phyloP scores from a whole-genome alignment of 2,329 filamentous ascomycete genomes.

The Apiospora rasikravindrae region DNA sequence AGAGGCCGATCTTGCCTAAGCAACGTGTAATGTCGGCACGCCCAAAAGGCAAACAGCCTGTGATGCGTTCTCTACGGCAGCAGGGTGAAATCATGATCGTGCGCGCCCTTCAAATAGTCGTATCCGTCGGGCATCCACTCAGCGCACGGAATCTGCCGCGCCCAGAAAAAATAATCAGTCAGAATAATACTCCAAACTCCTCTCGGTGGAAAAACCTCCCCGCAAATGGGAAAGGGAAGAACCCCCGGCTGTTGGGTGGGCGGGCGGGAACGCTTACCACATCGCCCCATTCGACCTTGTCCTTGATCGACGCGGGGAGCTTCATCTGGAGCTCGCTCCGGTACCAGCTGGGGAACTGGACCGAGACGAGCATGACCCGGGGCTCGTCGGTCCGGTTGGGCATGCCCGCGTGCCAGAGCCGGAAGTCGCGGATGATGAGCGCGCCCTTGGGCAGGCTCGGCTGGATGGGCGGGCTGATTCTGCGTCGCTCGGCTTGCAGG shows the following conservation, averaged over 20 bases:
- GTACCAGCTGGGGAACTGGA: slow-evolving; percentile 46
- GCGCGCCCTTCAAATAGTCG: slow-evolving; percentile 43
- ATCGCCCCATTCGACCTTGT: slow-evolving; percentile 41
- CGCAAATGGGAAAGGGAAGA: not conserved
- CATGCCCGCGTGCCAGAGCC: slow-evolving; percentile 56
- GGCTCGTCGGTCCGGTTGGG: slow-evolving; percentile 49
- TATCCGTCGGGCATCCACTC: slow-evolving; percentile 44
- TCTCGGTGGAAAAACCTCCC: not conserved
- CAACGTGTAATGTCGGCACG: too few relatives aligned
- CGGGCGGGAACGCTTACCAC: slow-evolving; percentile 28
- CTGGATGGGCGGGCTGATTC: slow-evolving; percentile 43
- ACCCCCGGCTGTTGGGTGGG: not conserved
- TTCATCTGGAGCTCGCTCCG: slow-evolving; percentile 39
- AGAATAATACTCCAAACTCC: not conserved
- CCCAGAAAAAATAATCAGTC: not conserved
- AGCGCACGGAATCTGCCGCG: slow-evolving; percentile 32
- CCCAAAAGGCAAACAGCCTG: not conserved
- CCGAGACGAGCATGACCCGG: slow-evolving; percentile 49
- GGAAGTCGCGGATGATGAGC: slow-evolving; percentile 51
- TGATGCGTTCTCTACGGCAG: slow-evolving; percentile 24
- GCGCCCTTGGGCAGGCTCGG: slow-evolving; percentile 48
- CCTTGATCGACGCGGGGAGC: slow-evolving; percentile 37
- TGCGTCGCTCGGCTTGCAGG: slow-evolving; percentile 36
- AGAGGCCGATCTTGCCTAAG: slow-evolving; percentile 28
- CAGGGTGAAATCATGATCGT: slow-evolving; percentile 42